Conservation (phyloP, 768 basidiomycete genomes). For the Roridomyces roridus region DNA sequence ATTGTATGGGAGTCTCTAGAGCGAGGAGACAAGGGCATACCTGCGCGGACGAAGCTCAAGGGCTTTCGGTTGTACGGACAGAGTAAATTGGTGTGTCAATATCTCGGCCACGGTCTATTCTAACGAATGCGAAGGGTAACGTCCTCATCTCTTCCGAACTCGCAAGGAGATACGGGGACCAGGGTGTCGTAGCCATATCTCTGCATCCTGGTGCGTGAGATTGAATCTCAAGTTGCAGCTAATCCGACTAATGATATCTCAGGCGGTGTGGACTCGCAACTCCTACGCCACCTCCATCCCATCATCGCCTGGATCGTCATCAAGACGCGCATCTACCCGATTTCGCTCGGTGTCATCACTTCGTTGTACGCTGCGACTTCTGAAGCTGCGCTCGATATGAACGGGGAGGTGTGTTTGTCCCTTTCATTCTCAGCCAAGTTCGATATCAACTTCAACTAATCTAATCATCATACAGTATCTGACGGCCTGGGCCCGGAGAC, state of each 20-base stretch:
- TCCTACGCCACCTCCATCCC: slow-evolving; percentile 32
- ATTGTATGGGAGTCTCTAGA: slow-evolving; percentile 40
- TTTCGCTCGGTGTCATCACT: slow-evolving; percentile 28
- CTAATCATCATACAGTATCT: slow-evolving; percentile 26
- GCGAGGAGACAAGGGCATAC: slow-evolving; percentile 27
- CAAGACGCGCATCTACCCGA: slow-evolving; percentile 27
- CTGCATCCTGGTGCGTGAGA: slow-evolving; percentile 35
- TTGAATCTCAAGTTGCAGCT: background rate
- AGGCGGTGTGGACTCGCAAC: slow-evolving; percentile 32
- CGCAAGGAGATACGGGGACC: slow-evolving; percentile 34
- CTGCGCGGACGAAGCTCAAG: slow-evolving; percentile 27
- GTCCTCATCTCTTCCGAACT: slow-evolving; percentile 36
- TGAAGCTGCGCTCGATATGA: slow-evolving; percentile 28
- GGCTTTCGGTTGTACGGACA: slow-evolving; percentile 32
- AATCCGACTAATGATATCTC: background rate
- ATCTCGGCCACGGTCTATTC: no score
- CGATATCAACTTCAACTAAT: background rate
- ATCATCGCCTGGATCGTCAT: slow-evolving; percentile 25
- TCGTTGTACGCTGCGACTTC: slow-evolving; percentile 34
- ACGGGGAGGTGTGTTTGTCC: slow-evolving; percentile 35
- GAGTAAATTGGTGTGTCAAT: slow-evolving; percentile 50
- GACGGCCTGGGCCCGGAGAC: slow-evolving; percentile 32
- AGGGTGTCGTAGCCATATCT: slow-evolving; percentile 36
- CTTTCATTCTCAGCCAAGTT: background rate
- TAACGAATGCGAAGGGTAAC: no score